These are phyloP conservation scores for Ophryocystis elektroscirrha DNA, from an alignment of 169 alveolate species.

Conservation along the genomic window DNA sequence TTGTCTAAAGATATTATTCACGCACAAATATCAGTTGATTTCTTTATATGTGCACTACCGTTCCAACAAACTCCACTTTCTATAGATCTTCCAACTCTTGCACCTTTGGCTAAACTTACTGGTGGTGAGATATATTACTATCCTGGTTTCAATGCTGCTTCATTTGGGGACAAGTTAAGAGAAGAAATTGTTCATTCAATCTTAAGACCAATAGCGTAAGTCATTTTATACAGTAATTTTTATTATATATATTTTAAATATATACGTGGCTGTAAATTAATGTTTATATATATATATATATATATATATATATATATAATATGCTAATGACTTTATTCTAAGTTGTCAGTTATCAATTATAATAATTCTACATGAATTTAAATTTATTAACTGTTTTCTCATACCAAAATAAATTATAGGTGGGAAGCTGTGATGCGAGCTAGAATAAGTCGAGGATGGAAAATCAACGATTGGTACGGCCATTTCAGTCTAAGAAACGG, in stretches of 20 bases:
- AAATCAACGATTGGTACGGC: constrained; percentile 66
- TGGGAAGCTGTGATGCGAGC: constrained; percentile 94
- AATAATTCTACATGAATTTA: neutral
- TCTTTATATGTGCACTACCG: constrained; percentile 21
- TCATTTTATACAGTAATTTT: no score
- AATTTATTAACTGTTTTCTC: neutral
- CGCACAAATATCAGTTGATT: constrained; percentile 34
- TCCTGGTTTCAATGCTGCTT: constrained; percentile 20
- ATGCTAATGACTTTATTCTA: neutral
- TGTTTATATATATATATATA: neutral
- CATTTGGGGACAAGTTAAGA: constrained; percentile 30
- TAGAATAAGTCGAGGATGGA: constrained; percentile 77
- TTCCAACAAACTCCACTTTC: constrained; percentile 16
- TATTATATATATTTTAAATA: no score
- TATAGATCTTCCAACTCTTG: constrained; percentile 31
- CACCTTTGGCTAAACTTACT: constrained; percentile 39
- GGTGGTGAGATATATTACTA: constrained; percentile 51
- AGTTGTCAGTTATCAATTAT: neutral
- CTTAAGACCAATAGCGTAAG: no score
- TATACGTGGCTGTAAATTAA: neutral
- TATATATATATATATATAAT: neutral
- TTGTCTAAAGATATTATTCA: constrained; percentile 38
- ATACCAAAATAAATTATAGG: no score
- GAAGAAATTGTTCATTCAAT: constrained; percentile 54
- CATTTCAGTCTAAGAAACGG: constrained; percentile 59